Percentiles rank a stretch among this genome's conserved stretches.
Evolutionary conservation across 2,329 filamentous ascomycete genomes (phyloP).

Genomic region (Lasiodiplodia sp.): DNA sequence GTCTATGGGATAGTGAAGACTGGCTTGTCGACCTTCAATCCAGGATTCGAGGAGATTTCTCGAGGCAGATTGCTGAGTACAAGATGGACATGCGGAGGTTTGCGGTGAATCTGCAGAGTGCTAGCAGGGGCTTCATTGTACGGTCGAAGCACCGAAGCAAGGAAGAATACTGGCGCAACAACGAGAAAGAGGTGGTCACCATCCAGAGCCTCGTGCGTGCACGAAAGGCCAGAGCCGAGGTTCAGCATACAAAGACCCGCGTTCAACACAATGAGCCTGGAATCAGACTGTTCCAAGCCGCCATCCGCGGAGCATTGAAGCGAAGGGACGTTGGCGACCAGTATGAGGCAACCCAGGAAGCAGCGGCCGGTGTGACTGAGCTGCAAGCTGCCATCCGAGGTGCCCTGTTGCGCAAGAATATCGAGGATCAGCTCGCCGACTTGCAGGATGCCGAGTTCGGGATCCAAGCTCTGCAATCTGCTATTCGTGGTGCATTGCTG

Average conservation of each 20-base stretch:
- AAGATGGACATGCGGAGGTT: constrained; percentile 83
- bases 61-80: constrained; percentile 83
- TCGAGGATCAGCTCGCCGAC: constrained; percentile 53
- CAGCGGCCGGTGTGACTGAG: constrained; percentile 64
- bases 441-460: constrained; percentile 70
- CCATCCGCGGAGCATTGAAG: constrained; percentile 58
- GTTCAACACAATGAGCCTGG: constrained; percentile 55
- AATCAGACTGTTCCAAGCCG: constrained; percentile 63
- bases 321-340: constrained; percentile 55
- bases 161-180: constrained; percentile 72
- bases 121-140: constrained; percentile 76
- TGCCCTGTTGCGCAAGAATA: constrained; percentile 67
- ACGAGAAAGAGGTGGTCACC: constrained; percentile 75
- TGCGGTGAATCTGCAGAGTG: constrained; percentile 80
- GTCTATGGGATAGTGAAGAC: constrained; percentile 85
- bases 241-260: constrained; percentile 55
- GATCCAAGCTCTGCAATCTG: constrained; percentile 59
- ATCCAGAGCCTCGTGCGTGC: constrained; percentile 84
- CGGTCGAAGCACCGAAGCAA: constrained; percentile 69
- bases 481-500: constrained; percentile 70
- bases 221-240: constrained; percentile 59
- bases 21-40: constrained; percentile 83
- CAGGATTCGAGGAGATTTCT: constrained; percentile 85
- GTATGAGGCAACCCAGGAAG: constrained; percentile 58
- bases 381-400: constrained; percentile 68